A percentile compares a stretch with the other conserved stretches of the same genome.
These are phyloP conservation scores for Eucommia ulmoides DNA, from an alignment of 257 asterid species.

Conservation along the genomic window DNA sequence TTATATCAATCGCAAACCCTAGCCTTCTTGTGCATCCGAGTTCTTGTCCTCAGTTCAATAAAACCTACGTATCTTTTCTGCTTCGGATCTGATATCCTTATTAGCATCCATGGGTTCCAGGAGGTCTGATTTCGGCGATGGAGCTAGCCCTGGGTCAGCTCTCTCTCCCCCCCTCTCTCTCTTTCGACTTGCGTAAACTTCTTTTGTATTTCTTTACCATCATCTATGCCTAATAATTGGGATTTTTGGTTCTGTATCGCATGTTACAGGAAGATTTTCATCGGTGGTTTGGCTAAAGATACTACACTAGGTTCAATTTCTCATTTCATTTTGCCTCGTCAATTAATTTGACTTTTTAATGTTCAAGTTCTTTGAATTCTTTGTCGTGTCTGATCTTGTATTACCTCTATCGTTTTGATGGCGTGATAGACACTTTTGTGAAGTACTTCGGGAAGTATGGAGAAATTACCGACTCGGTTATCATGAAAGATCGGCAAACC, in stretches of 20 bases:
- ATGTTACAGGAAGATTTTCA: constrained; percentile 67
- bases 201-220: too few relatives aligned
- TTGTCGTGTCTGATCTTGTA: neutral
- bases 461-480: constrained; percentile 89
- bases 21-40: too few relatives aligned
- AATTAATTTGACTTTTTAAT: neutral
- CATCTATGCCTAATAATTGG: too few relatives aligned
- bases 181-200: too few relatives aligned
- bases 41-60: too few relatives aligned
- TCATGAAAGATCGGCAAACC: constrained; percentile 84
- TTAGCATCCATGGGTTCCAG: neutral
- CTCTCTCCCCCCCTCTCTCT: neutral
- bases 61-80: neutral
- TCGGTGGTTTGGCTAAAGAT: constrained; percentile 87
- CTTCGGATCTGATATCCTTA: neutral
- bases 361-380: neutral
- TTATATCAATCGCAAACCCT: too few relatives aligned
- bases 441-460: constrained; percentile 96
- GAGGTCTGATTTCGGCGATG: neutral
- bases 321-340: neutral
- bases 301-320: constrained; percentile 56
- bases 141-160: neutral
- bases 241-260: too few relatives aligned
- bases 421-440: constrained; percentile 74
- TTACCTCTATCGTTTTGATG: constrained; percentile 4